Base-by-base conservation (phyloP, 176 grass and related monocot species). In the Lolium rigidum region DNA sequence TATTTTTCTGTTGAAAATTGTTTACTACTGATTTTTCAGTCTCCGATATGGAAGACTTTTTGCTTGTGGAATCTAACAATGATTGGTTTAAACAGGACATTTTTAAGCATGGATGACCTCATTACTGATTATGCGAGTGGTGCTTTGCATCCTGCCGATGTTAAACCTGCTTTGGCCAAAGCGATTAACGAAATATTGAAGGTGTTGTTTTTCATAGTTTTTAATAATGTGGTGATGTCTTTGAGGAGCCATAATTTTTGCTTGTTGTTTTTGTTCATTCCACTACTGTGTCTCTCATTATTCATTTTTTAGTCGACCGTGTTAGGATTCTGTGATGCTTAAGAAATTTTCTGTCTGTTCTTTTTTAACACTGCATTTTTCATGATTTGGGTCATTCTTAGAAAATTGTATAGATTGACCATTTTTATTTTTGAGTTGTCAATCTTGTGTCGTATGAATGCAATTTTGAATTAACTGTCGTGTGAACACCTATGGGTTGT, bases 131-230 rank as follows among this genome's bases (percentile, higher is more conserved):
- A 43, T 43, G 41, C 41, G 41, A 43, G 41, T 43, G 41, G 41
- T 43, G 41, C 41, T 43, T 43, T 43, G 41, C 41, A 43, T 43
- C 41, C 41, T 43, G 5, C 41, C 41, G 41, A 43, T 7, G 41
- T 43, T 43, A 43, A 43, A 43, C 41, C 41, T 43, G 4, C 41
- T 43, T 43, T 43, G 41, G 41, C 41, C 41, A 43, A 43, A 70
- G 35, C 66, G 57, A 87, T 95, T 81, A 93, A 98, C 82, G 76
- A 84, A 57, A 95, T 95, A 88, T 86, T 94, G 77, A 90, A 93
- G 92, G 95, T 97, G 91, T 59, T 25, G 7, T 16, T 77, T 74
- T 43, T 55, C 5, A 3, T 7, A 43, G 43, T 37, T 22, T 35
- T 79, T 70, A 71, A 6, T 68, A 25, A 21, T 84, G 15, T 18